Percentiles rank a stretch among this genome's conserved stretches.
phyloP scores from a whole-genome alignment of 176 grass and related monocot species.

The Guadua angustifolia region DNA sequence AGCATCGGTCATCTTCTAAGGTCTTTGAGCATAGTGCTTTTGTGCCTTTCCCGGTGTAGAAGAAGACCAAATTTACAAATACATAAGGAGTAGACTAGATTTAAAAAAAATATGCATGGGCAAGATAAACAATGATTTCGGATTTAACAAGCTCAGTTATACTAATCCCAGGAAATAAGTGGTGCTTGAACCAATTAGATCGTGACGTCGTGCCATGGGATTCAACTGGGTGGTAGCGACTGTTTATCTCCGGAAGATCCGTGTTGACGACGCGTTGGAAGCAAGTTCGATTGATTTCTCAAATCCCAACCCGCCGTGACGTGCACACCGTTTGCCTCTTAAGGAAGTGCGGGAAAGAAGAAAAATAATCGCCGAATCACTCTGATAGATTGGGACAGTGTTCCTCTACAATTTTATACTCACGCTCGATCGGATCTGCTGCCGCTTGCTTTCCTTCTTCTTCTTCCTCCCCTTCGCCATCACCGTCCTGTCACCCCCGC shows the following conservation, averaged over 20 bases:
- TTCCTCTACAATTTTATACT: neutral
- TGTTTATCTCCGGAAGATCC: neutral
- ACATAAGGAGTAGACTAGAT: too few relatives aligned
- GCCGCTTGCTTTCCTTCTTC: neutral
- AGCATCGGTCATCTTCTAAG: too few relatives aligned
- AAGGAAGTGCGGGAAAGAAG: neutral
- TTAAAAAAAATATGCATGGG: too few relatives aligned
- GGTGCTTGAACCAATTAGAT: neutral
- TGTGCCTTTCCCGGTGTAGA: too few relatives aligned
- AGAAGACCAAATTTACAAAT: too few relatives aligned
- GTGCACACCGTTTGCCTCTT: neutral
- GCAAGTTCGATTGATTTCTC: neutral
- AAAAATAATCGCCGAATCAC: slow-evolving; percentile 16
- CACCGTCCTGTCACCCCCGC: neutral
- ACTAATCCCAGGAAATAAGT: neutral
- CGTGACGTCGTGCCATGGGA: neutral
- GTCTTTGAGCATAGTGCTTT: too few relatives aligned
- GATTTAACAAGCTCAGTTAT: too few relatives aligned
- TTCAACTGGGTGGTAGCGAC: slow-evolving; percentile 15
- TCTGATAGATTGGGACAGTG: neutral
- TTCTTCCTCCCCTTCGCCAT: neutral
- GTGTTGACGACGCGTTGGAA: slow-evolving; percentile 17
- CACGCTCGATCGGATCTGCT: slow-evolving; percentile 24
- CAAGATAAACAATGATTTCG: too few relatives aligned
- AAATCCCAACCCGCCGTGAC: neutral